Evolutionary conservation across 2,329 filamentous ascomycete genomes (phyloP).

Genomic region (Piedraia hortae): DNA sequence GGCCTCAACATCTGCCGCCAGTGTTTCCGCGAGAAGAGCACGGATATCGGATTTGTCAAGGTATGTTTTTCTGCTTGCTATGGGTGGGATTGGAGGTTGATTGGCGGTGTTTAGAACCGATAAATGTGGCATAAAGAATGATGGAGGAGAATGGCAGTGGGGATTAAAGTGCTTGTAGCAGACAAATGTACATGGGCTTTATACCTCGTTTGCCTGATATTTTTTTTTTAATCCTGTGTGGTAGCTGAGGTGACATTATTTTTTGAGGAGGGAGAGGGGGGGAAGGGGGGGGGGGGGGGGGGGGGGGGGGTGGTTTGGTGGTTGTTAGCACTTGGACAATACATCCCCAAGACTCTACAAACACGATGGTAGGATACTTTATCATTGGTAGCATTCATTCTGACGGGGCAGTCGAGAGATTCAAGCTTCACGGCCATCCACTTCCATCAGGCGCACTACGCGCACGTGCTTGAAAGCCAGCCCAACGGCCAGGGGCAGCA

Average conservation of each 20-base stretch:
- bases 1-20: slow-evolving; percentile 61
- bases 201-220: too few species aligned
- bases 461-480: slow-evolving; percentile 45
- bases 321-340: not conserved
- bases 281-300: too few species aligned
- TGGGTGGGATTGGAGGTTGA: slow-evolving; percentile 2
- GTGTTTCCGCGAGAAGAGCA: slow-evolving; percentile 42
- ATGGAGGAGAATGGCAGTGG: too few species aligned
- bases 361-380: not conserved
- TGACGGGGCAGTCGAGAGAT: slow-evolving; percentile 32
- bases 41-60: slow-evolving; percentile 43
- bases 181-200: too few species aligned
- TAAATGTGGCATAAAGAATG: too few species aligned
- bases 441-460: slow-evolving; percentile 42
- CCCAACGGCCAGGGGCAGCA: slow-evolving; percentile 16
- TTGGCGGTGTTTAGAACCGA: too few species aligned
- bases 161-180: too few species aligned
- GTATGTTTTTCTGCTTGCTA: slow-evolving; percentile 24
- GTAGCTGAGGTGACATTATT: too few species aligned
- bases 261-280: too few species aligned
- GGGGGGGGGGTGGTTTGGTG: too few species aligned
- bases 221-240: too few species aligned
- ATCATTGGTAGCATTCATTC: not conserved
- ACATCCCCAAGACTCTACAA: not conserved
- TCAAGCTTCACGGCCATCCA: slow-evolving; percentile 48